Evolutionary conservation across 1,139 yeast genomes (phyloP).

Genomic region (Kazachstania sp.): DNA sequence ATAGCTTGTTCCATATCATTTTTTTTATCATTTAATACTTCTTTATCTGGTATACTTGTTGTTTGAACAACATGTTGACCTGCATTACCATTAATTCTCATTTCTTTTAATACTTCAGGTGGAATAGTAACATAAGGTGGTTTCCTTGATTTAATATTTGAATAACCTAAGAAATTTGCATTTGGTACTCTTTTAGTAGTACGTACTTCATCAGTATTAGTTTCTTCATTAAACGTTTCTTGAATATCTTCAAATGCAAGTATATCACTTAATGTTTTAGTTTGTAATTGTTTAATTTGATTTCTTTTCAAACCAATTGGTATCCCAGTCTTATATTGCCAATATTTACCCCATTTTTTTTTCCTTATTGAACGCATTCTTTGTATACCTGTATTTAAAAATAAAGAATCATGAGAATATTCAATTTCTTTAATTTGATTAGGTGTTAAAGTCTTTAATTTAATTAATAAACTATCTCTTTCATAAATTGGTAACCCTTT

Average conservation of each 20-base stretch:
- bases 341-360: constrained; percentile 33
- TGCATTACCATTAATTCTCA: background rate
- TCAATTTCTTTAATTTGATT: constrained; percentile 31
- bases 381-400: constrained; percentile 29
- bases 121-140: constrained; percentile 33
- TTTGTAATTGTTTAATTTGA: constrained; percentile 18
- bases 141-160: constrained; percentile 36
- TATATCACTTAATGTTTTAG: constrained; percentile 23
- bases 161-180: constrained; percentile 38
- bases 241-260: constrained; percentile 25
- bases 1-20: background rate
- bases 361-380: constrained; percentile 27
- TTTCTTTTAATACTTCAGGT: background rate
- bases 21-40: background rate
- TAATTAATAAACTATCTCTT: constrained; percentile 13
- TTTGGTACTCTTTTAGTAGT: constrained; percentile 37
- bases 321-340: constrained; percentile 34
- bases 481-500: constrained; percentile 32
- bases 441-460: constrained; percentile 22
- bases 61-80: background rate
- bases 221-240: constrained; percentile 27
- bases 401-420: constrained; percentile 33
- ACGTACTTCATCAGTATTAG: constrained; percentile 31
- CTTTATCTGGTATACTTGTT: background rate
- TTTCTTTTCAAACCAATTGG: constrained; percentile 24